Evolutionary conservation across 1,284 basidiomycete species (phyloP), one percentile per base, ranked within the genome.

Genomic region (Leccinum variabile): DNA sequence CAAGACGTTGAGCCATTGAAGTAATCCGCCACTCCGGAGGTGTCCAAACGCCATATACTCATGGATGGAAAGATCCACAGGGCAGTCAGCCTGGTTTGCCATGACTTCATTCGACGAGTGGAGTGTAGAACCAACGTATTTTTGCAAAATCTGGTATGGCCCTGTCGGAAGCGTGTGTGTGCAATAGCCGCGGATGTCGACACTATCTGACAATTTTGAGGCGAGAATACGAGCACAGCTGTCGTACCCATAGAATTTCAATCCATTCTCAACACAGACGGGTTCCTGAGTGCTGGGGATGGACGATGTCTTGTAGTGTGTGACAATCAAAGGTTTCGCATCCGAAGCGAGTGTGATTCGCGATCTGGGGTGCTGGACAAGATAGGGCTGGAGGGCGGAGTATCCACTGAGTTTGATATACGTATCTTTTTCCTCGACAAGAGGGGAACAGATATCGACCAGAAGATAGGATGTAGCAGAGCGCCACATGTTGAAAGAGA

Each of bases 1-100:
- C 7, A 76, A 66, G 14, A 84, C 78, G 61, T 84, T 85, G 39
- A 80, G 65, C 82, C 82, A 84, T 54, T 84, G 83, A 0, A 84
- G 64, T 1, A 66, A 68, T 4, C 70, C 65, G 2, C 83, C 81
- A 33, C 79, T 75, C 4, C 82, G 80, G 30, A 85, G 63, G 33
- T 71, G 70, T 0, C 78, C 77, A 59, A 81, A 83, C 0, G 79
- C 74, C 4, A 78, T 68, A 52, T 75, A 80, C 61, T 84, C 82
- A 35, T 84, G 81, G 3, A 80, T 65, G 6, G 65, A 73, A 5
- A 84, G 63, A 1, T 77, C 69, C 0, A 59, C 54, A 4, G 75
- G 75, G 46, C 80, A 82, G 3, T 76, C 65, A 0, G 65, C 67
- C 63, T 84, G 84, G 5, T 70, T 65, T 6, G 81, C 79, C 7